Conservation (phyloP, 768 basidiomycete genomes). For the Leccinum truebloodii region DNA sequence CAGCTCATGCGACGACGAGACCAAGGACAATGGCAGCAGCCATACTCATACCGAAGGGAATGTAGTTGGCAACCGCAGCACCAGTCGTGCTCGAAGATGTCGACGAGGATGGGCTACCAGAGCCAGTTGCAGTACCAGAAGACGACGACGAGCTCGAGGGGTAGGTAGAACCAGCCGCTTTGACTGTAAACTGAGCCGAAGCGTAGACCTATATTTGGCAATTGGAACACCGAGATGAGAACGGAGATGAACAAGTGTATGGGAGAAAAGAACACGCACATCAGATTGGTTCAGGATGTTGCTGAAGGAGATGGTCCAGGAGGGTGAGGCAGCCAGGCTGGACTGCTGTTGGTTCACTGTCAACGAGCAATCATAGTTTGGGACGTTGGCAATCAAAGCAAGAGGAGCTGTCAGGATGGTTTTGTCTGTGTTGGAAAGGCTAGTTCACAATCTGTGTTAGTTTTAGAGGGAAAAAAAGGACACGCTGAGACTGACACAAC, state of each 20-base stretch:
- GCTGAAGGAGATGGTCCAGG: slow-evolving; percentile 54
- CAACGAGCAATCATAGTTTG: slow-evolving; percentile 62
- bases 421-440: slow-evolving; percentile 46
- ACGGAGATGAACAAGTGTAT: neutral
- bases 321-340: slow-evolving; percentile 40
- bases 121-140: slow-evolving; percentile 24
- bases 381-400: slow-evolving; percentile 46
- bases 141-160: slow-evolving; percentile 39
- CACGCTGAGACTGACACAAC: slow-evolving; percentile 36
- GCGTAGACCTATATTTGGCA: slow-evolving; percentile 52
- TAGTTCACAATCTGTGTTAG: slow-evolving; percentile 24
- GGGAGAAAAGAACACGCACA: slow-evolving; percentile 40
- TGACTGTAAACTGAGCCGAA: slow-evolving; percentile 61
- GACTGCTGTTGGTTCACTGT: slow-evolving; percentile 49
- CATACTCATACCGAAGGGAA: slow-evolving; percentile 32
- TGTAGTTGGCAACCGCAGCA: slow-evolving; percentile 19
- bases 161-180: slow-evolving; percentile 54
- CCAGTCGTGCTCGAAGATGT: slow-evolving; percentile 16
- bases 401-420: slow-evolving; percentile 40
- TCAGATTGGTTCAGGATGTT: slow-evolving; percentile 51
- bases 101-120: slow-evolving; percentile 18
- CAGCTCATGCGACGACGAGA: slow-evolving; percentile 26
- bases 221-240: neutral
- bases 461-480: neutral
- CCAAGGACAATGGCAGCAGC: slow-evolving; percentile 30